Conservation (phyloP, 768 basidiomycete genomes). For the Russula sp. region DNA sequence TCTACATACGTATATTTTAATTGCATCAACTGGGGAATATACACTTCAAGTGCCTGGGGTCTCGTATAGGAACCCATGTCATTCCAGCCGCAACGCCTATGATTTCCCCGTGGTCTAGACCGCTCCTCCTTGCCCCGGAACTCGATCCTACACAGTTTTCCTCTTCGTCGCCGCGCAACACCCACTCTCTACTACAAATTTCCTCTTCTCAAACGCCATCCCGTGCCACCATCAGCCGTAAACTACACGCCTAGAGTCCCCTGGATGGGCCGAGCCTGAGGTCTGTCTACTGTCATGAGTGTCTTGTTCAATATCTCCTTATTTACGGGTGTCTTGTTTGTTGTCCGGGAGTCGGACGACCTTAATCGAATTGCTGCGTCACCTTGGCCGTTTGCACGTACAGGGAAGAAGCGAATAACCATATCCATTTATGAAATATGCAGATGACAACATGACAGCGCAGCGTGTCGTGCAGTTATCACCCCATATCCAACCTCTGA, state of each 20-base stretch:
- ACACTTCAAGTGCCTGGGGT: constrained; percentile 19
- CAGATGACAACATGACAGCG: constrained; percentile 22
- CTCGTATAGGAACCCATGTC: background rate
- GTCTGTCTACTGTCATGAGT: background rate
- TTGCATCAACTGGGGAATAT: background rate
- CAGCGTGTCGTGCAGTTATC: constrained; percentile 10
- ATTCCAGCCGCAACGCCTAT: constrained; percentile 29
- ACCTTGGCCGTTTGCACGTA: constrained; percentile 15
- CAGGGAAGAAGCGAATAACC: constrained; percentile 2
- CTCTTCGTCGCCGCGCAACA: constrained; percentile 20
- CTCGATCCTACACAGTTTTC: constrained; percentile 9
- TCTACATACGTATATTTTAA: background rate
- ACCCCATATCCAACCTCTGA: constrained; percentile 12
- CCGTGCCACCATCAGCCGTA: constrained; percentile 16
- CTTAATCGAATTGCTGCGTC: constrained; percentile 9
- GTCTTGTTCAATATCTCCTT: too few relatives aligned
- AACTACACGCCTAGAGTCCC: background rate
- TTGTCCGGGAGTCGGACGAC: background rate
- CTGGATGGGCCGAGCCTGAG: constrained; percentile 19
- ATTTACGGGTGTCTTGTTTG: too few relatives aligned
- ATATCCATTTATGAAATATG: constrained; percentile 3
- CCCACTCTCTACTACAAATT: constrained; percentile 22
- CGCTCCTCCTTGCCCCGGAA: constrained; percentile 22
- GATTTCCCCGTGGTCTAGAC: constrained; percentile 28
- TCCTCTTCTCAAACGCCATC: background rate